These are phyloP conservation scores for Flaveria linearis DNA, from an alignment of 129 eudicot species.

Conservation along the genomic window DNA sequence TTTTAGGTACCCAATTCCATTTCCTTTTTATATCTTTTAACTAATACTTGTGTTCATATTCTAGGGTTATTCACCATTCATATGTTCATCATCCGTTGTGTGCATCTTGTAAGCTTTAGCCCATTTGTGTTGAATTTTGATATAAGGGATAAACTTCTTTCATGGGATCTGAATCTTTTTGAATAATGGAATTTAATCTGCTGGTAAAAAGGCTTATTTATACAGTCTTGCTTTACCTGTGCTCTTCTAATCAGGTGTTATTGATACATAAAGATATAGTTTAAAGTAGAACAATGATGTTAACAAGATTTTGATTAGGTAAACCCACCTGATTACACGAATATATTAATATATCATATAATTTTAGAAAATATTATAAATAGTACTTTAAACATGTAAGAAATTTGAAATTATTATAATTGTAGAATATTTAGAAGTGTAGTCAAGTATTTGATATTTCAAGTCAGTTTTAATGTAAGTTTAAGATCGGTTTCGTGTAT, in stretches of 20 bases:
- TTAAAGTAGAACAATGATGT: constrained; percentile 2
- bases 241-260: not conserved
- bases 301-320: too few species aligned
- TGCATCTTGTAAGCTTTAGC: constrained; percentile 39
- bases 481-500: too few species aligned
- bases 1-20: constrained; percentile 30
- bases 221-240: constrained; percentile 2
- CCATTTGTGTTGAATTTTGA: constrained; percentile 33
- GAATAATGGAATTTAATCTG: constrained; percentile 13
- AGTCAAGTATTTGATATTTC: too few species aligned
- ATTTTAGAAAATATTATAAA: too few species aligned
- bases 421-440: too few species aligned
- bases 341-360: too few species aligned
- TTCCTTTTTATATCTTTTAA: constrained; percentile 26
- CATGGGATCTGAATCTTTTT: constrained; percentile 12
- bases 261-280: not conserved
- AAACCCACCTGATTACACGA: too few species aligned
- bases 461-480: too few species aligned
- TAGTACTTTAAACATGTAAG: too few species aligned
- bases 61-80: constrained; percentile 46
- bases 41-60: constrained; percentile 31
- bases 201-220: constrained; percentile 17
- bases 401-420: too few species aligned
- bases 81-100: constrained; percentile 25
- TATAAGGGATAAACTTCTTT: constrained; percentile 35